phyloP scores from a whole-genome alignment of 2,329 filamentous ascomycete species.

The Huntiella abstrusa region DNA sequence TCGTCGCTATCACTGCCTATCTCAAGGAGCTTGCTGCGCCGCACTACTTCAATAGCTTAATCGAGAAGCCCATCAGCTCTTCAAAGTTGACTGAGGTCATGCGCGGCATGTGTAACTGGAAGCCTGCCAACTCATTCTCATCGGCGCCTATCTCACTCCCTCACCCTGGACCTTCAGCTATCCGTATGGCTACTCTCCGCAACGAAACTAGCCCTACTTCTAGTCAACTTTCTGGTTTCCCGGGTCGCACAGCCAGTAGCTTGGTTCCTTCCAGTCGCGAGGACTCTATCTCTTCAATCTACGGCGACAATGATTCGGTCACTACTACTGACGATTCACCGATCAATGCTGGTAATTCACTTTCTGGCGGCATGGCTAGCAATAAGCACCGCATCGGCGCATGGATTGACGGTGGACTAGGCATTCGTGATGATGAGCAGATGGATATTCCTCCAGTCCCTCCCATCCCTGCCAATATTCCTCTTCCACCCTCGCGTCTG shows the following conservation, averaged over 20 bases:
- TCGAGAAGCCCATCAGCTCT: conserved; percentile 90
- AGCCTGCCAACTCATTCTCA: conserved; percentile 42
- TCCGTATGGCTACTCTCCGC: conserved; percentile 44
- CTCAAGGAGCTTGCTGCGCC: conserved; percentile 91
- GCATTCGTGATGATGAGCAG: conserved; percentile 30
- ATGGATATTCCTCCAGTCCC: neutral
- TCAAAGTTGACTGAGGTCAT: conserved; percentile 81
- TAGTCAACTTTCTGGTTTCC: conserved; percentile 40
- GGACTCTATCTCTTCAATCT: conserved; percentile 77
- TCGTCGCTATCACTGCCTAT: conserved; percentile 92
- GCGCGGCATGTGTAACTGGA: conserved; percentile 82
- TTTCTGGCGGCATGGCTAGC: conserved; percentile 20
- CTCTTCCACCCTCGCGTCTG: conserved; percentile 21
- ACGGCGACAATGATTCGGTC: conserved; percentile 67
- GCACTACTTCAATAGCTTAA: conserved; percentile 86
- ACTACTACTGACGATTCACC: conserved; percentile 55
- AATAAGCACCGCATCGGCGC: conserved; percentile 46
- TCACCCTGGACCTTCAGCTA: conserved; percentile 41
- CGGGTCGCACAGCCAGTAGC: conserved; percentile 50
- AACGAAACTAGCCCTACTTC: conserved; percentile 72
- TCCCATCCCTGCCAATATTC: conserved; percentile 17
- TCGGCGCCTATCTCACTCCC: conserved; percentile 27
- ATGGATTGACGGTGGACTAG: conserved; percentile 59
- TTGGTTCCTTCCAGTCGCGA: conserved; percentile 66
- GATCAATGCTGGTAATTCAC: conserved; percentile 39